Conservation (phyloP, 192 early-diverging fungal genomes). For the Rhizophagus sp. region DNA sequence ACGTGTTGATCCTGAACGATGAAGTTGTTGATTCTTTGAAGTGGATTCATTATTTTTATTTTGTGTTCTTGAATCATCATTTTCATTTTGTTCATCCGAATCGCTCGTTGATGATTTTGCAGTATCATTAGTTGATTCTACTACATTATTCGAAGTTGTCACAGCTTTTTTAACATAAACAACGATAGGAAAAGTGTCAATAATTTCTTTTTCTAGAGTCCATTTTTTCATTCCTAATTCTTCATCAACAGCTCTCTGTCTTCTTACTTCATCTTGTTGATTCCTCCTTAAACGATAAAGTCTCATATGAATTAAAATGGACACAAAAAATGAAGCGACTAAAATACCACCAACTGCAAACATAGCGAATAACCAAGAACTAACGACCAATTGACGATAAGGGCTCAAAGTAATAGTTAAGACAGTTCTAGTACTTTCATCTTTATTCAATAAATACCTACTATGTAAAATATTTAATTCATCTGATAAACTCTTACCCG, state of each 20-base stretch:
- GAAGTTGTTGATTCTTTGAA: background rate
- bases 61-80: background rate
- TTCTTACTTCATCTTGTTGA: slow-evolving; percentile 9
- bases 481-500: background rate
- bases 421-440: background rate
- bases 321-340: slow-evolving; percentile 10
- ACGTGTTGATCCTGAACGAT: background rate
- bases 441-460: background rate
- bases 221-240: slow-evolving; percentile 18
- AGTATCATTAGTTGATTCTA: too few species aligned
- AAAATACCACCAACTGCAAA: slow-evolving; percentile 24
- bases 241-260: slow-evolving; percentile 1
- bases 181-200: background rate
- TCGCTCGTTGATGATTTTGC: background rate
- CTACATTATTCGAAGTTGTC: too few species aligned
- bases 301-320: slow-evolving; percentile 16
- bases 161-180: background rate
- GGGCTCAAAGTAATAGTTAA: background rate
- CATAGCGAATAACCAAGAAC: slow-evolving; percentile 23
- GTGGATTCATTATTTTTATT: background rate
- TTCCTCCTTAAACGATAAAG: slow-evolving; percentile 4
- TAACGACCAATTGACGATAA: background rate
- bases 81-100: background rate
- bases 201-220: slow-evolving; percentile 7
- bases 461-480: background rate